Evolutionary conservation across 176 grass and related monocot genomes (phyloP).

Genomic region (Otatea glauca): DNA sequence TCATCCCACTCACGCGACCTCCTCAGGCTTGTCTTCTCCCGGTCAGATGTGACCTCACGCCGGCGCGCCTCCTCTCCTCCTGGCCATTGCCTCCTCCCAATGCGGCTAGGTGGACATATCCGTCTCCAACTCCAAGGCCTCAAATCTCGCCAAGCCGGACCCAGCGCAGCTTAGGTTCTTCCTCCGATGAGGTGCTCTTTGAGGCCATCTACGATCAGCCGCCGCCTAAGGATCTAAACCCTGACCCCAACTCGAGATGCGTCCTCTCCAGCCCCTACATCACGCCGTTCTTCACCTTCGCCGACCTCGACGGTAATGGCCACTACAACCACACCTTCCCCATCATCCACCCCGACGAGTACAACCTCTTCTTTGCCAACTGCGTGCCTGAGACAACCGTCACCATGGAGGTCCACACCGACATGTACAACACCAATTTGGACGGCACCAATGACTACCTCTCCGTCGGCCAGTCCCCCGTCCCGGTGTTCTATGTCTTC

Average conservation of each 20-base stretch:
- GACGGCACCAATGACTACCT: slow-evolving; percentile 80
- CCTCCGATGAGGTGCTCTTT: slow-evolving; percentile 88
- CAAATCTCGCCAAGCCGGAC: slow-evolving; percentile 42
- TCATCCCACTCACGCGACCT: too few species aligned
- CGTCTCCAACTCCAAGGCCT: slow-evolving; percentile 50
- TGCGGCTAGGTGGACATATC: slow-evolving; percentile 58
- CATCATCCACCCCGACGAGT: slow-evolving; percentile 81
- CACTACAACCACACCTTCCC: too few species aligned
- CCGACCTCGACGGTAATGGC: slow-evolving; percentile 21
- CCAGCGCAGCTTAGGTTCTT: slow-evolving; percentile 72
- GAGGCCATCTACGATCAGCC: slow-evolving; percentile 80
- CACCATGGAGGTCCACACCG: slow-evolving; percentile 78
- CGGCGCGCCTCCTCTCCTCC: too few species aligned
- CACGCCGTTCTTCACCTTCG: slow-evolving; percentile 67
- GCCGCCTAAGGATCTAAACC: slow-evolving; percentile 53
- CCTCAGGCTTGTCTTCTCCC: too few species aligned
- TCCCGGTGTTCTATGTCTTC: slow-evolving; percentile 72
- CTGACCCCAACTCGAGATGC: slow-evolving; percentile 55
- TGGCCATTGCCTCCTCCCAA: too few species aligned
- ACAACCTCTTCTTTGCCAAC: slow-evolving; percentile 92
- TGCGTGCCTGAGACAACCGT: slow-evolving; percentile 60
- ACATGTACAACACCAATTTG: slow-evolving; percentile 77
- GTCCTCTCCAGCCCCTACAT: slow-evolving; percentile 80
- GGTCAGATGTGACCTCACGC: too few species aligned
- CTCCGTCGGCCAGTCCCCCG: slow-evolving; percentile 77